phyloP scores from a whole-genome alignment of 2,329 filamentous ascomycete species.

The Cercospora sojina region DNA sequence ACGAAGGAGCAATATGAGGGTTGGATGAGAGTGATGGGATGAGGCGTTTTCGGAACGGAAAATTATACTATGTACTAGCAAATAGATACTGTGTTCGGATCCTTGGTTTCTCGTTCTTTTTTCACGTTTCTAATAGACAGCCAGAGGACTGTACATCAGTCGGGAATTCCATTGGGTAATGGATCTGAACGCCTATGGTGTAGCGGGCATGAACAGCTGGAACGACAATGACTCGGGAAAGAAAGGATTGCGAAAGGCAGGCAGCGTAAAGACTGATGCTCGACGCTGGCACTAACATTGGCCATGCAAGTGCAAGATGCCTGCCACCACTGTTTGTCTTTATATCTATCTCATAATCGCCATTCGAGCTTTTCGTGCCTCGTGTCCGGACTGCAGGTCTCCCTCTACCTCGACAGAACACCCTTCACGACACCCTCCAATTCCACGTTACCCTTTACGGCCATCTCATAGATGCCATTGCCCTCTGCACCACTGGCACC shows the following conservation, averaged over 20 bases:
- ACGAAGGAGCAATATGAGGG: neutral
- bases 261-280: neutral
- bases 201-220: neutral
- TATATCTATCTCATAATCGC: neutral
- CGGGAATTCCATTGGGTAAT: neutral
- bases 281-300: neutral
- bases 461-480: constrained; percentile 56
- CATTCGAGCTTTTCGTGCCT: neutral
- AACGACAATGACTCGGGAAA: neutral
- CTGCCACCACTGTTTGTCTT: neutral
- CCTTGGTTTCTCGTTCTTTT: neutral
- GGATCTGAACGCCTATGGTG: neutral
- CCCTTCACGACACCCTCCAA: constrained; percentile 57
- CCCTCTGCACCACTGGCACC: constrained; percentile 47
- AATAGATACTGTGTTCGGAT: neutral
- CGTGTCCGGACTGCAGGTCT: neutral
- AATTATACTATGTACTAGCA: neutral
- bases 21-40: neutral
- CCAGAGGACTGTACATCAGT: neutral
- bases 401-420: constrained; percentile 41
- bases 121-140: neutral
- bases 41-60: neutral
- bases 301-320: neutral
- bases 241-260: neutral
- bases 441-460: constrained; percentile 55